Evolutionary conservation across 306 rosid species (phyloP), one percentile per base, ranked within the genome.

Genomic region (Phaseolus lunatus): DNA sequence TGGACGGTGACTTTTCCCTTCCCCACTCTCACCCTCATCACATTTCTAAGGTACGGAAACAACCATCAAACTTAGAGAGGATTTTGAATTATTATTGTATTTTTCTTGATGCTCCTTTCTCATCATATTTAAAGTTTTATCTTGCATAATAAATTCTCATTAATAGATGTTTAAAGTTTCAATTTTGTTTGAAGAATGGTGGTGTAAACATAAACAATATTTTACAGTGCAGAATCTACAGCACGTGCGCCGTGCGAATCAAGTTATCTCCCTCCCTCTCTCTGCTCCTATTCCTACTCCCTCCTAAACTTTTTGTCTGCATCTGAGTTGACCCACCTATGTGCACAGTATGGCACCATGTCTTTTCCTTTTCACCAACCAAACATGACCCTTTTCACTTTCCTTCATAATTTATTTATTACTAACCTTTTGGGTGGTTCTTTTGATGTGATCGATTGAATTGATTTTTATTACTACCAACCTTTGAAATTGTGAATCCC

Each of bases 1-100:
- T 92, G 62, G 86, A 90, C 69, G 85, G 75, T 53, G 71, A 85
- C 84, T 84, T 88, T 49, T 88, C 97, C 58, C 72, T 84, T 45
- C 85, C 91, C 27, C 75, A 39, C 62, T 80, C 81, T 65, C 94
- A 87, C 47, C 1, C 81, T 72, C 94, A 85, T 23, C 14, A 61
- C 41, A 9, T 63, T 16, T 69, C 53, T 2, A 82, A 82, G 85
- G 82, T 81, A 68, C 58, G n/a, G n/a, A n/a, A n/a, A n/a, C n/a
- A n/a, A n/a, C n/a, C n/a, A 7, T 1, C 19, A 37, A 37, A 37
- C 10, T 37, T 37, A 37, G 41, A 37, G 9, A 3, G 10, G 6
- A 4, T 29, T 29, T 8, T 33, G 8, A 33, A 33, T 39, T 9
- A 9, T 10, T 39, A 0, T 39, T 39, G 2, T 39, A 0, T 39